Evolutionary conservation across 208 protist genomes (phyloP).

Genomic region (Herpetomonas samuelpessoai): DNA sequence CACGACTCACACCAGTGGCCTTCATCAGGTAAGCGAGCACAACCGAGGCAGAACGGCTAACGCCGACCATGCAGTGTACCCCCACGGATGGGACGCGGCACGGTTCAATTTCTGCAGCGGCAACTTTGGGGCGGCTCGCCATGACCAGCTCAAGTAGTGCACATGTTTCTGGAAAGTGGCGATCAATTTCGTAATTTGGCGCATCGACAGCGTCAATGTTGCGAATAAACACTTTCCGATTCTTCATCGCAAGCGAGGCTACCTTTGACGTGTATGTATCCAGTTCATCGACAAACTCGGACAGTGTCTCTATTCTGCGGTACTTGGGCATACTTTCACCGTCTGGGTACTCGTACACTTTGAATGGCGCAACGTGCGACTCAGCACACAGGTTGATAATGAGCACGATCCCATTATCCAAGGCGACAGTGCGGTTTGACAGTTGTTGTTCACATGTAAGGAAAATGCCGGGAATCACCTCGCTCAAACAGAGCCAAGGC

Average conservation of each 20-base stretch:
- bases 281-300: constrained; percentile 44
- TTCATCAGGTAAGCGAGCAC: constrained; percentile 89
- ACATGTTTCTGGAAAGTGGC: constrained; percentile 63
- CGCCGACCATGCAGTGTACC: constrained; percentile 87
- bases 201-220: constrained; percentile 65
- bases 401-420: constrained; percentile 37
- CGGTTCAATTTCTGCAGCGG: background rate
- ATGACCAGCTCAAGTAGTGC: constrained; percentile 67
- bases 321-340: constrained; percentile 5
- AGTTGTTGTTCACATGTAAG: constrained; percentile 65
- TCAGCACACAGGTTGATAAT: constrained; percentile 72
- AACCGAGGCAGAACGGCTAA: constrained; percentile 79
- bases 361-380: constrained; percentile 41
- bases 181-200: constrained; percentile 67
- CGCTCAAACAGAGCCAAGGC: constrained; percentile 66
- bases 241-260: constrained; percentile 12
- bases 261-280: constrained; percentile 31
- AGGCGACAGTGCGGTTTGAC: constrained; percentile 28
- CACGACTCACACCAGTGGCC: constrained; percentile 30
- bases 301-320: constrained; percentile 32
- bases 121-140: constrained; percentile 13
- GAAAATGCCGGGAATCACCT: constrained; percentile 74
- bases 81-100: constrained; percentile 30
- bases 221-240: constrained; percentile 59
- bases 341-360: constrained; percentile 38